Percentiles rank a stretch among this genome's conserved stretches.
Evolutionary conservation across 2,329 filamentous ascomycete genomes (phyloP).

Genomic region (Plenodomus lindquistii): DNA sequence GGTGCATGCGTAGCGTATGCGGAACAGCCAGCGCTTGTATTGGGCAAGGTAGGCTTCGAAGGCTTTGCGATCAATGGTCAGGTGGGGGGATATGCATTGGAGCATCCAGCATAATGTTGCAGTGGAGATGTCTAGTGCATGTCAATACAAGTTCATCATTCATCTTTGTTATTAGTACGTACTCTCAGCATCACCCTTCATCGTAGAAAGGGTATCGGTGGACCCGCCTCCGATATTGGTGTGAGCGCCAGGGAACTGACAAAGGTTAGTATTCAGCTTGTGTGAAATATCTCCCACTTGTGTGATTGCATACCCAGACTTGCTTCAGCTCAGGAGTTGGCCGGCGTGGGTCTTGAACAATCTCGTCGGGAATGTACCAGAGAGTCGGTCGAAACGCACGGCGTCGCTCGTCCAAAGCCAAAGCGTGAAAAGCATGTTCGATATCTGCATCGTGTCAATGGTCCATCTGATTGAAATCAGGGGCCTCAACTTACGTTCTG

Average conservation of each 20-base stretch:
- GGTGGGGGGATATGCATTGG: slow-evolving; percentile 52
- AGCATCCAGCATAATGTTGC: slow-evolving; percentile 62
- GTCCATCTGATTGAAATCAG: background rate
- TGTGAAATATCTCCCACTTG: background rate
- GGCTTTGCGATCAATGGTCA: slow-evolving; percentile 51
- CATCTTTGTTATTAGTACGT: slow-evolving; percentile 2
- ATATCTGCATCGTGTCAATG: slow-evolving; percentile 45
- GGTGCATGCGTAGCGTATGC: slow-evolving; percentile 34
- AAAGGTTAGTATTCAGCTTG: background rate
- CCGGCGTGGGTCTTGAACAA: slow-evolving; percentile 25
- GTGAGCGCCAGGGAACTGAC: slow-evolving; percentile 55
- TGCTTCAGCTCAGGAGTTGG: slow-evolving; percentile 49
- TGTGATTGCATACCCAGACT: slow-evolving; percentile 47
- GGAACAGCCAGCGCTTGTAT: slow-evolving; percentile 43
- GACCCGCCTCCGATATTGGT: slow-evolving; percentile 56
- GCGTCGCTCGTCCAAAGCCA: slow-evolving; percentile 59
- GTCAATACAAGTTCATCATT: background rate
- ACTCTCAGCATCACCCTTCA: slow-evolving; percentile 43
- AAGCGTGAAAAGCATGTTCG: slow-evolving; percentile 58
- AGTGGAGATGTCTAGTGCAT: slow-evolving; percentile 45
- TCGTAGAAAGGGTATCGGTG: slow-evolving; percentile 30
- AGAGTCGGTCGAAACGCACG: slow-evolving; percentile 57
- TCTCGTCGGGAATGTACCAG: slow-evolving; percentile 50
- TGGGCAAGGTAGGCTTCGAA: slow-evolving; percentile 47
- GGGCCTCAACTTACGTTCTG: slow-evolving; percentile 29